Conservation (phyloP, 345 rosid species). For the Leavenworthia alabamica region DNA sequence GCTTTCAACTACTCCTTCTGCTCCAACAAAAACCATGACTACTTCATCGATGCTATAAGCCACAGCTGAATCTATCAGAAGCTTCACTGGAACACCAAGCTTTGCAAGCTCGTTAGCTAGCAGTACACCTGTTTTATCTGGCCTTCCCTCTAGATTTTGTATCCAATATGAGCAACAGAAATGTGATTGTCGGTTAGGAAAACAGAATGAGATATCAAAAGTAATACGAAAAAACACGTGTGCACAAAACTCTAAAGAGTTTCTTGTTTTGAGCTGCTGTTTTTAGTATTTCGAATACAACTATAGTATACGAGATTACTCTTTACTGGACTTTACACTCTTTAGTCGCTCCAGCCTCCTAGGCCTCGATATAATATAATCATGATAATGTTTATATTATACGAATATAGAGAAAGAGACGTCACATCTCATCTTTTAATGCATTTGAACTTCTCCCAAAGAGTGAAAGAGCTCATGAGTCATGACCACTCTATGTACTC, state of each 20-base stretch:
- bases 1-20: slow-evolving; percentile 92
- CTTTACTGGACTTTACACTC: background rate
- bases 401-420: background rate
- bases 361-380: too few species aligned
- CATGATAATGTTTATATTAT: too few species aligned
- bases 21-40: slow-evolving; percentile 92
- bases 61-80: slow-evolving; percentile 81
- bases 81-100: slow-evolving; percentile 90
- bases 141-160: slow-evolving; percentile 99
- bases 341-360: background rate
- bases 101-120: slow-evolving; percentile 81
- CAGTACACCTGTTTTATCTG: slow-evolving; percentile 75
- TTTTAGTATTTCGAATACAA: too few species aligned
- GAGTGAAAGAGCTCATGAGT: too few species aligned
- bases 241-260: too few species aligned
- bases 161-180: too few species aligned
- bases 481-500: too few species aligned
- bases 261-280: too few species aligned
- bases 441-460: slow-evolving; percentile 25
- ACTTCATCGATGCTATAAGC: slow-evolving; percentile 92
- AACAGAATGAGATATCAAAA: background rate
- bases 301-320: too few species aligned
- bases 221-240: too few species aligned
- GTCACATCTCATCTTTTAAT: slow-evolving; percentile 22
- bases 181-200: background rate